These are phyloP conservation scores for Bryum argenteum DNA, from an alignment of 225 moss, liverwort and hornwort genomes.

Conservation along the genomic window DNA sequence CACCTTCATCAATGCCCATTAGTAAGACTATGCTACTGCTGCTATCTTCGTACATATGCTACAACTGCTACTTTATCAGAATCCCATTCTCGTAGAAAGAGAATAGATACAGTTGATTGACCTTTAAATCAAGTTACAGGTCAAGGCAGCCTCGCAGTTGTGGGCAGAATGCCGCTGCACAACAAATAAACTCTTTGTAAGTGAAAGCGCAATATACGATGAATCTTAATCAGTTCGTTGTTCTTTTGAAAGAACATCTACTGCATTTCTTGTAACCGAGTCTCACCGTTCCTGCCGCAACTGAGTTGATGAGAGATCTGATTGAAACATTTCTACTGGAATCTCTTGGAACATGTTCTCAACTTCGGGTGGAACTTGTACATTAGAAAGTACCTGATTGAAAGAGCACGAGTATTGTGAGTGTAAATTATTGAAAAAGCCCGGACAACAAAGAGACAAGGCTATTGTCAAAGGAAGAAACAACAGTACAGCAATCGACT, in stretches of 20 bases:
- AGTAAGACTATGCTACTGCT: background rate
- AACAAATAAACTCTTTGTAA: background rate
- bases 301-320: conserved; percentile 87
- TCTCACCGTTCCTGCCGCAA: conserved; percentile 47
- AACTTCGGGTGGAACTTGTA: conserved; percentile 70
- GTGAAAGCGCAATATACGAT: conserved; percentile 9
- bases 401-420: background rate
- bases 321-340: conserved; percentile 62
- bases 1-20: conserved; percentile 45
- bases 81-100: too few species aligned
- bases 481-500: too few species aligned
- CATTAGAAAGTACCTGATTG: conserved; percentile 66
- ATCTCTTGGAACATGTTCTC: conserved; percentile 67
- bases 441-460: background rate
- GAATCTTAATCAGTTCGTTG: background rate
- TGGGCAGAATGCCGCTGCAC: background rate
- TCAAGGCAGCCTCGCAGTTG: conserved; percentile 8
- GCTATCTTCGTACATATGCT: background rate
- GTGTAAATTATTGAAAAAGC: background rate
- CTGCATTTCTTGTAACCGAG: conserved; percentile 2
- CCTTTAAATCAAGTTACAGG: background rate
- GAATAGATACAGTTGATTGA: background rate
- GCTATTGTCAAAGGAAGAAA: background rate
- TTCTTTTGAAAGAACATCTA: conserved; percentile 3
- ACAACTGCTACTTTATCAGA: too few species aligned